phyloP scores from a whole-genome alignment of 805 yeast species.

The Kodamaea neixiangensis region DNA sequence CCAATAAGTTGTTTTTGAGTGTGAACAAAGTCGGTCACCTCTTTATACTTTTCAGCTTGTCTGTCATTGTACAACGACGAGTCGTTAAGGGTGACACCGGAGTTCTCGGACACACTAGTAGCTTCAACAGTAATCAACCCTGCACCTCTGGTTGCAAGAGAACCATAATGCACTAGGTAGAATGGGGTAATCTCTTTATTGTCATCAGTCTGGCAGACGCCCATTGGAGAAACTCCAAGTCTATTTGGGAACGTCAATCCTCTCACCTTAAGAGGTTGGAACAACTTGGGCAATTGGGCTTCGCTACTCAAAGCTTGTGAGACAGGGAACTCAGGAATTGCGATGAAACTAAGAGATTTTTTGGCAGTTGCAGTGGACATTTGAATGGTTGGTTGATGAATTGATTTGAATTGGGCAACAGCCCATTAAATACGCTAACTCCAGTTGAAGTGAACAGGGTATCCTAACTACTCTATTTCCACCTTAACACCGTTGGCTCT shows the following conservation, averaged over 20 bases:
- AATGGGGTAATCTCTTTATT: conserved; percentile 47
- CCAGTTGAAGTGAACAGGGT: no score
- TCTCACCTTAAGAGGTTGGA: conserved; percentile 45
- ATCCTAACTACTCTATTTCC: no score
- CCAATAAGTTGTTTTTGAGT: conserved; percentile 49
- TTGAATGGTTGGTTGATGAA: neutral
- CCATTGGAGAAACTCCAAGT: conserved; percentile 59
- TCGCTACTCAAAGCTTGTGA: neutral
- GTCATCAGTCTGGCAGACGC: conserved; percentile 47
- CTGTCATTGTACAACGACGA: conserved; percentile 53
- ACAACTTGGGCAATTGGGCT: conserved; percentile 34
- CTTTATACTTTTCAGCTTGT: conserved; percentile 44
- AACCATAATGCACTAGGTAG: conserved; percentile 52
- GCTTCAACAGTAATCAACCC: conserved; percentile 52
- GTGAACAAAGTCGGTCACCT: conserved; percentile 48
- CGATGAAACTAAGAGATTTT: conserved; percentile 5
- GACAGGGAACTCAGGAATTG: conserved; percentile 4
- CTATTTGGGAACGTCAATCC: conserved; percentile 47
- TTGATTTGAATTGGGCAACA: neutral
- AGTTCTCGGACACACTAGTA: conserved; percentile 41
- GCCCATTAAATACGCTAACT: no score
- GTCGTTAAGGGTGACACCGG: conserved; percentile 47
- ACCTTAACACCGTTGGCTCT: no score
- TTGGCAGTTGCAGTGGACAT: neutral
- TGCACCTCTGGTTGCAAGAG: conserved; percentile 49